A percentile compares a stretch with the other conserved stretches of the same genome.
phyloP scores from a whole-genome alignment of 345 rosid genomes.

The Arabis alpina region DNA sequence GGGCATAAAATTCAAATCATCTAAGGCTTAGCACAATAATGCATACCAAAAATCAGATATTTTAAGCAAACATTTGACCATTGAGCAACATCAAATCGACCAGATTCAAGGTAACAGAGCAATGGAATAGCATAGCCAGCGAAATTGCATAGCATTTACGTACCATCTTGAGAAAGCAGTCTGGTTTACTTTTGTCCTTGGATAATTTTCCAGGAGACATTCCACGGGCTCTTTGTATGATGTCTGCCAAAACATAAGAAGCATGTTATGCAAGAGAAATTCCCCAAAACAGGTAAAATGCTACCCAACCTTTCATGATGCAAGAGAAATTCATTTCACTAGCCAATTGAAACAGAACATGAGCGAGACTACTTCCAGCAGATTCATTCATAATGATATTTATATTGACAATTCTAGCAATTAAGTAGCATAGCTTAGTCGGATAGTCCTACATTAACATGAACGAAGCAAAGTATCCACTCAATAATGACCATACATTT shows the following conservation, averaged over 20 bases:
- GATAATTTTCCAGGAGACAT: conserved; percentile 72
- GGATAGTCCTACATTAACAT: no score
- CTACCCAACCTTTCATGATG: not conserved
- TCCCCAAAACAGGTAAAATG: not conserved
- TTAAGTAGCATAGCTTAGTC: no score
- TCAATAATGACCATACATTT: no score
- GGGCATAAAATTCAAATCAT: no score
- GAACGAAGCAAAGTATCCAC: no score
- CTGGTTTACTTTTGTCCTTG: conserved; percentile 59
- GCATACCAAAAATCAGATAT: conserved; percentile 14
- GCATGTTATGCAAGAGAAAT: conserved; percentile 10
- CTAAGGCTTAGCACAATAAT: no score
- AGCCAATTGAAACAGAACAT: conserved; percentile 12
- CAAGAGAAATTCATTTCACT: conserved; percentile 7
- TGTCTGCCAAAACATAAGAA: conserved; percentile 48
- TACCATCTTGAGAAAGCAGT: conserved; percentile 93
- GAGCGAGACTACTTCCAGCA: no score
- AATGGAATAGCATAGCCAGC: no score
- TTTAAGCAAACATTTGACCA: conserved; percentile 2
- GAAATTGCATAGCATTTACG: not conserved
- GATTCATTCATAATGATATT: no score
- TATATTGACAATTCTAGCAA: no score
- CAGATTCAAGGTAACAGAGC: conserved; percentile 8
- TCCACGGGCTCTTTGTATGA: conserved; percentile 64
- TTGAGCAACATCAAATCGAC: conserved; percentile 12